These are phyloP conservation scores for Stemphylium beticola DNA, from an alignment of 2,329 filamentous ascomycete species.

Conservation along the genomic window DNA sequence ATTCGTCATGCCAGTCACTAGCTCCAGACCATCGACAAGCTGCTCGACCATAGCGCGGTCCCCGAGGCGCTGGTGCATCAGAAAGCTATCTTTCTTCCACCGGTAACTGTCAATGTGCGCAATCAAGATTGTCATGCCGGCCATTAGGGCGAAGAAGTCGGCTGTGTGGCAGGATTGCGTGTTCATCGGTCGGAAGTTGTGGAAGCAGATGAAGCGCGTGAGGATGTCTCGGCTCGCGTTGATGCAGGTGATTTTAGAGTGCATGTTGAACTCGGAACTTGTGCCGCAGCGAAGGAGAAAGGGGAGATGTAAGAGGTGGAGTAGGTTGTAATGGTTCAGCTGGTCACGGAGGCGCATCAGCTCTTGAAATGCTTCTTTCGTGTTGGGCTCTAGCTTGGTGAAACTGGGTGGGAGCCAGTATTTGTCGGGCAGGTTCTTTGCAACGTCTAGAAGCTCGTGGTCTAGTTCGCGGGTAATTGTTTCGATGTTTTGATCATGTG, in stretches of 20 bases:
- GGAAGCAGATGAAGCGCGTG: slow-evolving; percentile 18
- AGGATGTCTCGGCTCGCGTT: slow-evolving; percentile 24
- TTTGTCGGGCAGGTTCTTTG: slow-evolving; percentile 14
- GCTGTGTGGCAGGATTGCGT: slow-evolving; percentile 17
- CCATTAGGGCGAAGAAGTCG: slow-evolving; percentile 30
- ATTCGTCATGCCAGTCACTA: slow-evolving; percentile 1
- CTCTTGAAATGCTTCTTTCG: slow-evolving; percentile 13
- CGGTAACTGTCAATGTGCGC: slow-evolving; percentile 23
- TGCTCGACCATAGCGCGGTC: slow-evolving; percentile 28
- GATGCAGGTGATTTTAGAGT: slow-evolving; percentile 16
- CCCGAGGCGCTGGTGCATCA: slow-evolving; percentile 19
- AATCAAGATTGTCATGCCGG: slow-evolving; percentile 23
- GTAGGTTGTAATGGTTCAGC: slow-evolving; percentile 22
- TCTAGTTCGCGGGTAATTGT: slow-evolving; percentile 31
- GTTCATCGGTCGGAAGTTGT: slow-evolving; percentile 8
- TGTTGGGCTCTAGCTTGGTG: slow-evolving; percentile 2
- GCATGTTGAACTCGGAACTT: slow-evolving; percentile 3
- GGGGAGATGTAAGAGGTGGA: slow-evolving; percentile 26
- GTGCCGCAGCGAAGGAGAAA: slow-evolving; percentile 20
- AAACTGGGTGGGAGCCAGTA: slow-evolving; percentile 3
- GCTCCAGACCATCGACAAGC: slow-evolving; percentile 17
- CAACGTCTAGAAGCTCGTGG: slow-evolving; percentile 12
- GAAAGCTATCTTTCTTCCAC: slow-evolving; percentile 1
- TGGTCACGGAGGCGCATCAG: slow-evolving; percentile 18
- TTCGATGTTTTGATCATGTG: slow-evolving; percentile 23